A percentile compares a stretch with the other conserved stretches of the same genome.
Evolutionary conservation across 2,329 filamentous ascomycete species (phyloP).

Genomic region (Claviceps maximensis): DNA sequence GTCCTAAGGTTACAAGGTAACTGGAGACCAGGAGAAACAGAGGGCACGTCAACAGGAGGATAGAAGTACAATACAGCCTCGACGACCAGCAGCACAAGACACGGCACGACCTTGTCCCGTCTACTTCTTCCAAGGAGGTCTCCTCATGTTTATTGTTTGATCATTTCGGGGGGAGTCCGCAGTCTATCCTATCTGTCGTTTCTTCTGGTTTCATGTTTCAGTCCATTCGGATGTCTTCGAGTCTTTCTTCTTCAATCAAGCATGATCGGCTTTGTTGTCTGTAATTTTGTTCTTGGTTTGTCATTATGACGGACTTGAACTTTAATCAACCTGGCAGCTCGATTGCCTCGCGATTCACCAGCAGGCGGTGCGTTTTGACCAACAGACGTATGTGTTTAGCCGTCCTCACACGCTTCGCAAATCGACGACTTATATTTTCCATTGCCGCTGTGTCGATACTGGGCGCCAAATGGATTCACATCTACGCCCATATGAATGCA

Average conservation of each 20-base stretch:
- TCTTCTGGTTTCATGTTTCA: too few relatives aligned
- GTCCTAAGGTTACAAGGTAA: too few relatives aligned
- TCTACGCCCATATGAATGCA: constrained; percentile 19
- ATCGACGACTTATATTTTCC: constrained; percentile 19
- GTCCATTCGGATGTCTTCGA: too few relatives aligned
- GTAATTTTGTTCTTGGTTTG: neutral
- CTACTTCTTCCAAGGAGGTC: too few relatives aligned
- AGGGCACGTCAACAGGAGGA: too few relatives aligned
- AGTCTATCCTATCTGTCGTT: too few relatives aligned
- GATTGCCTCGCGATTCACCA: neutral
- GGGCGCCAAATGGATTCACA: constrained; percentile 19
- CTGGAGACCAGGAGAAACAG: too few relatives aligned
- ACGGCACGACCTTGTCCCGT: too few relatives aligned
- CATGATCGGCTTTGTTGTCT: neutral
- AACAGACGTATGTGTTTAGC: constrained; percentile 7
- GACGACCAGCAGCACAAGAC: too few relatives aligned
- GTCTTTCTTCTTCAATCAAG: neutral
- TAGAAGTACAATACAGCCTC: too few relatives aligned
- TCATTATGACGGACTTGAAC: constrained; percentile 1
- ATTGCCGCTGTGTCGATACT: constrained; percentile 18
- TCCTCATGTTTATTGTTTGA: too few relatives aligned
- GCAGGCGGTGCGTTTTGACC: constrained; percentile 1
- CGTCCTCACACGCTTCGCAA: constrained; percentile 13
- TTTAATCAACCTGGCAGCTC: constrained; percentile 1
- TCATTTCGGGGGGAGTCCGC: too few relatives aligned